phyloP scores from a whole-genome alignment of 75 land plant genomes.

The Cupressus sempervirens region DNA sequence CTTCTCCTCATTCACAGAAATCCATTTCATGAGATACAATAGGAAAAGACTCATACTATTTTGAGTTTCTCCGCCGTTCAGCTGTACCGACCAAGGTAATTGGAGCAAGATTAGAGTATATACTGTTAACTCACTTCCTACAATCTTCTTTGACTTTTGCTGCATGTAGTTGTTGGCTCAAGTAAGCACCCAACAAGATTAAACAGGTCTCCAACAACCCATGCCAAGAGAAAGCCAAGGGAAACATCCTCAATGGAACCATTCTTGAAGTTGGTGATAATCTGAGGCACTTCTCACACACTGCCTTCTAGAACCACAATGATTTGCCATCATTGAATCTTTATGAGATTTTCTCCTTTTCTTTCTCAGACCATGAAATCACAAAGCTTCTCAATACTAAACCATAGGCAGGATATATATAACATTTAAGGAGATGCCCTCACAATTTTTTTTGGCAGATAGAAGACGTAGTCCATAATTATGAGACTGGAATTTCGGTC shows the following conservation, averaged over 20 bases:
- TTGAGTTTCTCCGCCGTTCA: too few relatives aligned
- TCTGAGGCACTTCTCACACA: conserved; percentile 78
- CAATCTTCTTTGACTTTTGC: too few relatives aligned
- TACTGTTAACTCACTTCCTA: too few relatives aligned
- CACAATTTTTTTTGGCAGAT: background rate
- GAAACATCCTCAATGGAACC: conserved; percentile 71
- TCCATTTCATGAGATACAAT: too few relatives aligned
- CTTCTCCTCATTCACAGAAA: too few relatives aligned
- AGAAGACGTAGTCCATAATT: background rate
- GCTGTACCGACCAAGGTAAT: too few relatives aligned
- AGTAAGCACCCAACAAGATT: too few relatives aligned
- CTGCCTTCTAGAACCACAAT: conserved; percentile 30
- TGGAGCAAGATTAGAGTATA: too few relatives aligned
- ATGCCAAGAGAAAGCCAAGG: conserved; percentile 57
- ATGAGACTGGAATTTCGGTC: too few relatives aligned
- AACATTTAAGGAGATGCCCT: background rate
- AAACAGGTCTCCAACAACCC: conserved; percentile 85
- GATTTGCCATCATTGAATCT: background rate
- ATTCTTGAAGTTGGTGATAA: conserved; percentile 57
- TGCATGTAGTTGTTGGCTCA: too few relatives aligned
- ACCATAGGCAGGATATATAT: background rate
- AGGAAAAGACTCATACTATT: too few relatives aligned
- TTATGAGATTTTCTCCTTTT: background rate
- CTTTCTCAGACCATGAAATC: background rate
- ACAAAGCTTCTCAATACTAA: background rate